A percentile compares a stretch with the other conserved stretches of the same genome.
Evolutionary conservation across 2,329 filamentous ascomycete genomes (phyloP).

Genomic region (Arachnopeziza araneosa): DNA sequence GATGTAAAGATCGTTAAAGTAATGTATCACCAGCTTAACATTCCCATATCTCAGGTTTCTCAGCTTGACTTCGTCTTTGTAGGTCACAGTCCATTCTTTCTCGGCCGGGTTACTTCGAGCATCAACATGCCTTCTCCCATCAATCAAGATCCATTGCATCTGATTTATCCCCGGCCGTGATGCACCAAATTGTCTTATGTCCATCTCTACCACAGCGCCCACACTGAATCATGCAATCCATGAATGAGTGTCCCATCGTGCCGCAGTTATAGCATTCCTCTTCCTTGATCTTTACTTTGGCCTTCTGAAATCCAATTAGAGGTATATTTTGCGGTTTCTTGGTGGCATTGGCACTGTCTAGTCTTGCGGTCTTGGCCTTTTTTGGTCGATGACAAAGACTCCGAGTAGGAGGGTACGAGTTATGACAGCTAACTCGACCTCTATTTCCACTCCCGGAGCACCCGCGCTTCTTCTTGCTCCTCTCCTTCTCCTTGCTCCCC

Average conservation of each 20-base stretch:
- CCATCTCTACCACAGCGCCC: slow-evolving; percentile 10
- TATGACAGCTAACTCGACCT: neutral
- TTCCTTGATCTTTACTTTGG: neutral
- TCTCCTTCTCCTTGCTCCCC: neutral
- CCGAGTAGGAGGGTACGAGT: neutral
- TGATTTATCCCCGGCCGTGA: neutral
- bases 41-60: neutral
- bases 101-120: too few species aligned
- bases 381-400: neutral
- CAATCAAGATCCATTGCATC: neutral
- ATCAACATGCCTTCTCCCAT: neutral
- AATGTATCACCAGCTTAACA: neutral
- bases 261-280: slow-evolving; percentile 11
- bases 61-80: neutral
- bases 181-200: slow-evolving; percentile 11
- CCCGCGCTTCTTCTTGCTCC: too few species aligned
- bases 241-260: slow-evolving; percentile 8
- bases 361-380: neutral
- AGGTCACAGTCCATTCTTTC: neutral
- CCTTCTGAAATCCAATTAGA: neutral
- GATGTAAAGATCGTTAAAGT: neutral
- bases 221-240: slow-evolving; percentile 10
- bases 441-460: neutral
- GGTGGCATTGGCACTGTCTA: neutral
- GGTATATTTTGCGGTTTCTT: neutral